Evolutionary conservation across 345 rosid genomes (phyloP).

Genomic region (Populus pruinosa): DNA sequence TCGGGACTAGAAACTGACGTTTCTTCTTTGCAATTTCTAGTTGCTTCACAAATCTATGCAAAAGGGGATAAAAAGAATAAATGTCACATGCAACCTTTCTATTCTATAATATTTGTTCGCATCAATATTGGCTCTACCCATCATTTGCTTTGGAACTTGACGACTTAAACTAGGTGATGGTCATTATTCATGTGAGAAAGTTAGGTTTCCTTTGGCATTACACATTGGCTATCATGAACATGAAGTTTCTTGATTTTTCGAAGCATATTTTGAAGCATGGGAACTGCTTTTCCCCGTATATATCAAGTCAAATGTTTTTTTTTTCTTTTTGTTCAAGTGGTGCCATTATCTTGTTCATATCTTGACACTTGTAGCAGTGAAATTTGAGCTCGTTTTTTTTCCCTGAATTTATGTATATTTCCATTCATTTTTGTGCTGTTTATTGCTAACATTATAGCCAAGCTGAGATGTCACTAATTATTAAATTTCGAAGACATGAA

Average conservation of each 20-base stretch:
- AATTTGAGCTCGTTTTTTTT: neutral
- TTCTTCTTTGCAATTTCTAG: constrained; percentile 15
- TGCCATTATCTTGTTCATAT: constrained; percentile 13
- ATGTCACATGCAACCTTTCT: constrained; percentile 23
- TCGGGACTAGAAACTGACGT: constrained; percentile 37
- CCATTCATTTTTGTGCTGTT: neutral
- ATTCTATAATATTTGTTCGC: neutral
- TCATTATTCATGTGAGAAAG: neutral
- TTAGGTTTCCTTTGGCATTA: neutral
- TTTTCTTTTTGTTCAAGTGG: no score
- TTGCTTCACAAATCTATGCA: constrained; percentile 3
- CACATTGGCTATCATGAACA: neutral
- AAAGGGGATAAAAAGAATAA: neutral
- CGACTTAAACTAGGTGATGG: neutral
- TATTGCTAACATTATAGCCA: neutral
- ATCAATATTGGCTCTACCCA: neutral
- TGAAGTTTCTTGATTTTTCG: neutral
- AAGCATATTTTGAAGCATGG: neutral
- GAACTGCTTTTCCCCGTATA: no score
- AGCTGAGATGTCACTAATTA: neutral
- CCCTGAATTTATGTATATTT: no score
- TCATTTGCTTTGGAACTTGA: neutral
- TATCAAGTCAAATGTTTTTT: no score
- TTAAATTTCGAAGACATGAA: neutral
- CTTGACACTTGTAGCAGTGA: constrained; percentile 20